phyloP scores from a whole-genome alignment of 1,284 basidiomycete genomes.

The Naganishia sp. region DNA sequence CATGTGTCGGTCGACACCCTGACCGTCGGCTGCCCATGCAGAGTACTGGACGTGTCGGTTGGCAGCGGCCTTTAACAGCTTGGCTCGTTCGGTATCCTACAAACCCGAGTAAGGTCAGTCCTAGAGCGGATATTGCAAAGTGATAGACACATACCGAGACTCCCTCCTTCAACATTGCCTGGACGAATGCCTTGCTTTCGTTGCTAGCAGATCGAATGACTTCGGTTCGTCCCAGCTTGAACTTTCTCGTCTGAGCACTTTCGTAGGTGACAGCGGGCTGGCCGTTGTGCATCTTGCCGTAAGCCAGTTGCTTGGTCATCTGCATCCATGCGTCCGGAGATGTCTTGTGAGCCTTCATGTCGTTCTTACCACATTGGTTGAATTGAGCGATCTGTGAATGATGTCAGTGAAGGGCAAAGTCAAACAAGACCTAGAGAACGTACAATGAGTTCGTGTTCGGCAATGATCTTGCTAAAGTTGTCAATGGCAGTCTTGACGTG shows the following conservation, averaged over 20 bases:
- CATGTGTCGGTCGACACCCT: slow-evolving; percentile 93
- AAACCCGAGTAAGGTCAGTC: background rate
- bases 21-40: slow-evolving; percentile 85
- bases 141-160: slow-evolving; percentile 57
- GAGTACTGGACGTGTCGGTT: slow-evolving; percentile 84
- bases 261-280: slow-evolving; percentile 83
- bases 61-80: slow-evolving; percentile 75
- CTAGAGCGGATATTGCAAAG: background rate
- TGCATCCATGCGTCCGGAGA: slow-evolving; percentile 96
- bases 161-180: slow-evolving; percentile 74
- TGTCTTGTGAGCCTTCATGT: slow-evolving; percentile 83
- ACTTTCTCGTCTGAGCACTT: slow-evolving; percentile 91
- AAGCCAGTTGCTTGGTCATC: slow-evolving; percentile 93
- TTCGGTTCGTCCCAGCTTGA: slow-evolving; percentile 87
- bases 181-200: slow-evolving; percentile 81
- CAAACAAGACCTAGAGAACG: slow-evolving; percentile 34
- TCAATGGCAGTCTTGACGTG: slow-evolving; percentile 60
- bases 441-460: slow-evolving; percentile 77
- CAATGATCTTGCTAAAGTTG: slow-evolving; percentile 76
- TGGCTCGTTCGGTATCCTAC: slow-evolving; percentile 65
- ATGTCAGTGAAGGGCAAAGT: background rate
- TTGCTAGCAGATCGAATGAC: slow-evolving; percentile 83
- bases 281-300: slow-evolving; percentile 78
- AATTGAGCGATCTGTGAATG: slow-evolving; percentile 71
- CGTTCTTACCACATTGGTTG: slow-evolving; percentile 84